A percentile compares a stretch with the other conserved stretches of the same genome.
phyloP scores from a whole-genome alignment of 805 yeast genomes.

The Lipomyces anomalus region DNA sequence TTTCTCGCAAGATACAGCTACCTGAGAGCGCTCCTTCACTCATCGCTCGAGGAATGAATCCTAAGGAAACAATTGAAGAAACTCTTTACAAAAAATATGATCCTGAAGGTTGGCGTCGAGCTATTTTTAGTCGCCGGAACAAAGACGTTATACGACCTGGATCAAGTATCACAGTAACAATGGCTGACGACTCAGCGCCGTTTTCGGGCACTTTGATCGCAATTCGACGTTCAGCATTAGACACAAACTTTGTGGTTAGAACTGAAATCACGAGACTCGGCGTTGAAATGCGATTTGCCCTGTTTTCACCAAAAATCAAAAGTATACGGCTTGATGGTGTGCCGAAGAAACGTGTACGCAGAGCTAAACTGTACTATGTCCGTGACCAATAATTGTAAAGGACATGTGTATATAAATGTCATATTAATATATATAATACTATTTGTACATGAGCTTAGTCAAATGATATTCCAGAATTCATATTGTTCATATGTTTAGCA shows the following conservation, averaged over 20 bases:
- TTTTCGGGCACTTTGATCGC: constrained; percentile 75
- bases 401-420: neutral
- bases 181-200: constrained; percentile 42
- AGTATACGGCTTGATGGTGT: constrained; percentile 72
- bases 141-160: constrained; percentile 63
- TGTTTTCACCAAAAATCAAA: constrained; percentile 72
- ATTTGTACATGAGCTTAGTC: no score
- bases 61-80: constrained; percentile 43
- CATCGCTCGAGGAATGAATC: constrained; percentile 27
- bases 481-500: no score
- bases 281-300: constrained; percentile 74
- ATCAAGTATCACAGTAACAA: constrained; percentile 72
- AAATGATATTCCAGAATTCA: no score
- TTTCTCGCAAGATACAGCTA: no score
- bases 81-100: constrained; percentile 56
- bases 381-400: constrained; percentile 35
- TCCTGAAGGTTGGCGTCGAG: constrained; percentile 61
- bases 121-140: constrained; percentile 44
- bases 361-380: constrained; percentile 87
- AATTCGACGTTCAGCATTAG: constrained; percentile 63
- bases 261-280: constrained; percentile 78
- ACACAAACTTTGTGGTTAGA: constrained; percentile 73
- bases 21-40: no score
- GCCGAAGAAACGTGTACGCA: constrained; percentile 62
- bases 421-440: no score